Evolutionary conservation across 805 yeast species (phyloP), one percentile per base, ranked within the genome.

Genomic region (Myxozyma monticola): DNA sequence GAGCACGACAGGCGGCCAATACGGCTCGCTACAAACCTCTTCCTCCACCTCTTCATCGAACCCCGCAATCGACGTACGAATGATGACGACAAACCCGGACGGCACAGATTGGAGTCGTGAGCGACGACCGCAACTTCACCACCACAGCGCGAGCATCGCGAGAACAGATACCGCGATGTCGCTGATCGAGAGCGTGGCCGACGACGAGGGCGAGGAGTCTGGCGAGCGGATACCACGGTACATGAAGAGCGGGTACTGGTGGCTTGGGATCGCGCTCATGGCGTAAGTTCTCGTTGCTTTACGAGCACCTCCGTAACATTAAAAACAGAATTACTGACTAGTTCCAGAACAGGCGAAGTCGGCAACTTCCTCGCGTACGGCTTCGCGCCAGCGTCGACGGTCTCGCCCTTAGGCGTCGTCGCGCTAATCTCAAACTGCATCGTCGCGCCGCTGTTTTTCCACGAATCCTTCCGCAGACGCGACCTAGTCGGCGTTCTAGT

Each of bases 331-430:
- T 28, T 10, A 9, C 14, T 10, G 14, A 10, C 9, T 28, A 14
- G 31, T 28, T 7, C 6, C 61, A 34, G 56, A 2, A 45, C 65
- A 2, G 79, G 80, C 3, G 80, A 76, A 51, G 60, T 68, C 9
- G 75, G 76, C 7, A 76, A 74, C 56, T 75, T 76, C 51, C 60
- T 76, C 8, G 77, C 78, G 12, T 75, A 75, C 54, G 80, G 80
- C 0, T 62, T 74, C 37, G 74, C 76, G 0, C 77, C 78, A 0
- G 76, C 76, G 4, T 69, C 75, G 9, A 65, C 74, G 2, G 78
- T 76, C 15, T 72, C 77, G 3, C 78, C 80, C 0, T 51, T 76
- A 28, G 80, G 80, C 3, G 78, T 76, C 1, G 73, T 75, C 31
- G 75, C 80, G 0, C 67, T 74, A 18, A 66, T 77, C 1, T 69